Percentiles rank a stretch among this genome's conserved stretches.
phyloP scores from a whole-genome alignment of 1,139 yeast genomes.

The Geotrichum histeridarum region DNA sequence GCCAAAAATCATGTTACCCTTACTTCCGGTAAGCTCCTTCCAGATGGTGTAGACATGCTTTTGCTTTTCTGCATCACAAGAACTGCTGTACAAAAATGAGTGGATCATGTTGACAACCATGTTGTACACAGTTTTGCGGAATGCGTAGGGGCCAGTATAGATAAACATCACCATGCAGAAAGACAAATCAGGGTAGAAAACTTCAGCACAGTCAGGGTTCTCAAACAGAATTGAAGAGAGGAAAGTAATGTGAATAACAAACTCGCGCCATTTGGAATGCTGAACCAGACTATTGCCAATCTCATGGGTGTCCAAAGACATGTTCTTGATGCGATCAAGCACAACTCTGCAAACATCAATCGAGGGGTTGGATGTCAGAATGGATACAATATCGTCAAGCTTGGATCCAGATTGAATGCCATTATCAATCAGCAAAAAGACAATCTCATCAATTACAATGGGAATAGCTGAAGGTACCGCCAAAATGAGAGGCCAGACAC shows the following conservation, averaged over 20 bases:
- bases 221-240: slow-evolving; percentile 70
- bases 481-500: slow-evolving; percentile 55
- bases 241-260: slow-evolving; percentile 62
- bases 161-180: slow-evolving; percentile 65
- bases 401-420: slow-evolving; percentile 13
- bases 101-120: slow-evolving; percentile 67
- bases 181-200: slow-evolving; percentile 68
- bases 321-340: slow-evolving; percentile 47
- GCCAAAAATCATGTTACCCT: slow-evolving; percentile 47
- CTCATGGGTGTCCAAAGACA: slow-evolving; percentile 37
- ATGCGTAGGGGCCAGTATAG: slow-evolving; percentile 66
- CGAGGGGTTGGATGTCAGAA: slow-evolving; percentile 65
- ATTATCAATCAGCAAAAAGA: slow-evolving; percentile 13
- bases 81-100: slow-evolving; percentile 44
- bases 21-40: slow-evolving; percentile 60
- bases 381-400: slow-evolving; percentile 42
- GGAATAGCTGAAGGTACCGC: slow-evolving; percentile 5
- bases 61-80: slow-evolving; percentile 8
- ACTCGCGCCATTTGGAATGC: slow-evolving; percentile 67
- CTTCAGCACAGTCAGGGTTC: slow-evolving; percentile 57
- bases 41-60: slow-evolving; percentile 41
- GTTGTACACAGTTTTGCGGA: slow-evolving; percentile 62
- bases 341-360: slow-evolving; percentile 68
- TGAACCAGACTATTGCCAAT: slow-evolving; percentile 36
- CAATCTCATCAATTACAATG: slow-evolving; percentile 16